Conservation (phyloP, 768 basidiomycete species). For the Leucocoprinus leucothites region DNA sequence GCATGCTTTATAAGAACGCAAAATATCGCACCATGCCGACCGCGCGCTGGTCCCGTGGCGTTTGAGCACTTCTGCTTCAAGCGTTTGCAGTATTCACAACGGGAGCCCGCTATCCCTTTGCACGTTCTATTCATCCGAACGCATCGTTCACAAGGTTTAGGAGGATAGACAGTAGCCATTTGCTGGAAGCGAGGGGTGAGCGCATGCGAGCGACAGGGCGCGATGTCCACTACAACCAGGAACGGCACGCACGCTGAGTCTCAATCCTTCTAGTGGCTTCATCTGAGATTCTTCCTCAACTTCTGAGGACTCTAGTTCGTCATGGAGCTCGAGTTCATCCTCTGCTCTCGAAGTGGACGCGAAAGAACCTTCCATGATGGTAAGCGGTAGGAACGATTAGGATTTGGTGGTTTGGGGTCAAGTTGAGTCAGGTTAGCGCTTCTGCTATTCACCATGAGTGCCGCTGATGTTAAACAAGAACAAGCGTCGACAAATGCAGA, state of each 20-base stretch:
- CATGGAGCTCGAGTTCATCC: slow-evolving; percentile 27
- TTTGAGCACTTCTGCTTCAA: slow-evolving; percentile 47
- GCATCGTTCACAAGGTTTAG: slow-evolving; percentile 43
- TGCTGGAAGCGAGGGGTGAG: slow-evolving; percentile 14
- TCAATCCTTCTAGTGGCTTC: slow-evolving; percentile 20
- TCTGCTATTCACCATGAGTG: slow-evolving; percentile 17
- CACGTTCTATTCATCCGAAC: slow-evolving; percentile 39
- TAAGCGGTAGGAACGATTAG: slow-evolving; percentile 25
- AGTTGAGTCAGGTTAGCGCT: slow-evolving; percentile 31
- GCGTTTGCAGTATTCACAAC: slow-evolving; percentile 44
- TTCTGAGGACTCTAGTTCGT: slow-evolving; percentile 19
- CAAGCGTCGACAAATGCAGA: slow-evolving; percentile 21
- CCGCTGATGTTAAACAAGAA: slow-evolving; percentile 17
- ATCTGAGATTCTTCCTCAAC: slow-evolving; percentile 9
- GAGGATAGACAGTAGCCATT: slow-evolving; percentile 29
- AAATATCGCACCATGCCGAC: slow-evolving; percentile 30
- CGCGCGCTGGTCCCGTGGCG: slow-evolving; percentile 39
- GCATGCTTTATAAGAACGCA: neutral
- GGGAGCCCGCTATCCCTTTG: slow-evolving; percentile 38
- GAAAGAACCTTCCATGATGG: slow-evolving; percentile 30
- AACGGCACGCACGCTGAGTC: slow-evolving; percentile 15
- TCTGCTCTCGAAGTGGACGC: slow-evolving; percentile 23
- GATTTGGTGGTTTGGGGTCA: slow-evolving; percentile 28
- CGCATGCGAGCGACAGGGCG: slow-evolving; percentile 3
- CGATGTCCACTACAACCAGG: neutral